Evolutionary conservation across 2,329 filamentous ascomycete genomes (phyloP), one percentile per base, ranked within the genome.

Genomic region (Exophiala sideris): DNA sequence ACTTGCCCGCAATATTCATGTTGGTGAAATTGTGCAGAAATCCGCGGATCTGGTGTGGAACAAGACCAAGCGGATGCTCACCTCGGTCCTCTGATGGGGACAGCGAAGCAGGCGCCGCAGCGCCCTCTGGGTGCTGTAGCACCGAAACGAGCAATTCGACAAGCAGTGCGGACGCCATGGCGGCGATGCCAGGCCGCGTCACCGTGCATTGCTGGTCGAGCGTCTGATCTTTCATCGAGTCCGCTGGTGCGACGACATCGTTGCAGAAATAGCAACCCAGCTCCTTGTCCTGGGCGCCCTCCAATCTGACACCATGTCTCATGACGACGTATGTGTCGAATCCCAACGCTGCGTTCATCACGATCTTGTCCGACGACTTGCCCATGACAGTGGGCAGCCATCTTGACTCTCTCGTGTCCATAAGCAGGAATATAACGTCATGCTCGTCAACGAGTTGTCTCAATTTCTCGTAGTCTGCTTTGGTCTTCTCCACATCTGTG

Each of bases 231-330:
- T 92, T 96, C 67, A 96, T 82, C 2, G 91, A 96, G 89, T 95
- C 65, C 58, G 87, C 87, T 18, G 94, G 94, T 5, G 92, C 89
- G 46, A 97, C 92, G 21, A 99, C 92, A 69, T 99, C 94, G 66
- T 95, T 97, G 74, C 94, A 99, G 72, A 97, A 99, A 70, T 99
- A 99, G 72, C 94, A 99, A 8, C 94, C 94, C 21, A 97, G 78
- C 21, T 89, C 84, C 29, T 44, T 35, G 41, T 14, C 24, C 32
- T 36, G 24, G 34, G 8, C n/a, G 47, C 78, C 74, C 39, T 73
- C 69, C 3, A 78, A 76, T 62, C 83, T 81, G 5, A 89, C 78
- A 1, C 94, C 94, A 70, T 99, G 94, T 52, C 94, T 84, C 94
- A 99, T 97, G 34, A 96, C 91, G 2, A 99, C 91, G 65, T 89